Conservation (phyloP, 306 rosid species). For the Alnus rubra region DNA sequence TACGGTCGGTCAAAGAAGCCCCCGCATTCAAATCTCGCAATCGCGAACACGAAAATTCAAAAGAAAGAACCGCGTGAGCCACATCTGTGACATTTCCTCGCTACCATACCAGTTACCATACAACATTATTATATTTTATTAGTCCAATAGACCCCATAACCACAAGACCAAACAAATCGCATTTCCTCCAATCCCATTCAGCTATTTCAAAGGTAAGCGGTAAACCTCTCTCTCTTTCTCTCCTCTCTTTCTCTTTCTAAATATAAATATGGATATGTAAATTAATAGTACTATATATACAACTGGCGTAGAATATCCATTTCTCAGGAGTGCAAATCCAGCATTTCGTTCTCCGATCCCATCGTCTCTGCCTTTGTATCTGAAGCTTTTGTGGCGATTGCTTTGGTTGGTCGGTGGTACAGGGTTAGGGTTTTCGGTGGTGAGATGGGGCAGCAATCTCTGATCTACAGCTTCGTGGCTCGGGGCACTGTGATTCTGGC, state of each 20-base stretch:
- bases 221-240: background rate
- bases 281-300: too few relatives aligned
- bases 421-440: slow-evolving; percentile 34
- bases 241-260: background rate
- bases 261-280: background rate
- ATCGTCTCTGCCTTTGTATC: slow-evolving; percentile 10
- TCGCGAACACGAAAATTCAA: background rate
- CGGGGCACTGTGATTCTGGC: slow-evolving; percentile 80
- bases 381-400: background rate
- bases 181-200: background rate
- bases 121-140: background rate
- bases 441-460: slow-evolving; percentile 81
- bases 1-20: background rate
- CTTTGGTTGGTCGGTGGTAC: background rate
- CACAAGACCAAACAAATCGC: background rate
- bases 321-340: slow-evolving; percentile 31
- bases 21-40: background rate
- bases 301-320: too few relatives aligned
- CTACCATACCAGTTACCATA: too few relatives aligned
- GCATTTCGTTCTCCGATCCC: slow-evolving; percentile 31
- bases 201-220: too few relatives aligned
- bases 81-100: background rate
- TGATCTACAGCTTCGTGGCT: slow-evolving; percentile 97
- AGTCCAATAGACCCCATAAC: background rate
- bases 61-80: slow-evolving; percentile 22